Evolutionary conservation across 2,329 filamentous ascomycete genomes (phyloP), one percentile per base, ranked within the genome.

Genomic region (Penicillium sp.): DNA sequence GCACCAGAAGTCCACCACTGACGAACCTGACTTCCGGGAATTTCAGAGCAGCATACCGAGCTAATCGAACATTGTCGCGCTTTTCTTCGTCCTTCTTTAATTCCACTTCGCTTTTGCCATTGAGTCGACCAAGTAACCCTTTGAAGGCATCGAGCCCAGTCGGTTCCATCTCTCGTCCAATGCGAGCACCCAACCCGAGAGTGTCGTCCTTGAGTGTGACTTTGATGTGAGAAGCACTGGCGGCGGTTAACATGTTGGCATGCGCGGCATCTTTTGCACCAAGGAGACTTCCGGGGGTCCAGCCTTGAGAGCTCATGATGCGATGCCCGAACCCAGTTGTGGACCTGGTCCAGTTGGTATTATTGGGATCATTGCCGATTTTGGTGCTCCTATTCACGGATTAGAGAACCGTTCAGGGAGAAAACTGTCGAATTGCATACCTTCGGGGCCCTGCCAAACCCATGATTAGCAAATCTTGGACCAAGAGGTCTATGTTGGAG

Each of bases 331-430:
- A 97, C 46, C 83, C 85, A 49, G 80, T 80, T 57, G 86, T 88
- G 67, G 91, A 86, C 63, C 86, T 84, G 49, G 86, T 84, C 93
- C 93, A 99, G 78, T 82, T 83, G 40, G 89, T 95, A 71, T 97
- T 99, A 74, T 97, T 96, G 7, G 93, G 93, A 72, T 99, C 93
- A 67, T 87, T 80, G 58, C 86, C 87, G 65, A 97, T 84, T 74
- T 92, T 95, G 40, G 78, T 78, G 61, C 74, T 77, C 62, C 80
- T 82, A 60, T 58, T 52, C 37, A 48, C 5, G n/a, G 13, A 43
- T 50, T 35, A 56, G 35, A 43, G 14, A 22, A 29, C 34, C 13
- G 16, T 34, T 9, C n/a, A 7, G 29, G 8, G 4, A 55, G 6
- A 18, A 30, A 6, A 19, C 16, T 18, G 16, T 31, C 46, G 39